Base-by-base conservation (phyloP, 352 stramenopile genomes). In the Globisporangium nunn region DNA sequence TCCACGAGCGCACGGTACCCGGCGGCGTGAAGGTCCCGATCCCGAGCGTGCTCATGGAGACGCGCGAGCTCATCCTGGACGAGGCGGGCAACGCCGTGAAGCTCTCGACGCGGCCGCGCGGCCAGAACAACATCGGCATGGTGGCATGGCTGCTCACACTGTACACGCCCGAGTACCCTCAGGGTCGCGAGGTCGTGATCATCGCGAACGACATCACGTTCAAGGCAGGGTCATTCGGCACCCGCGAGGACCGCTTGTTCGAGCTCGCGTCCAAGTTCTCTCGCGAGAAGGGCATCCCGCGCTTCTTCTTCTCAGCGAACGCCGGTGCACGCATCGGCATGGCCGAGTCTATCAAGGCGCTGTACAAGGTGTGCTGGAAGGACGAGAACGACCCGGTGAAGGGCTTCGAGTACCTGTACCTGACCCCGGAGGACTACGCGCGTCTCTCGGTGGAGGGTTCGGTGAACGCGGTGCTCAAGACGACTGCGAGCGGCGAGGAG, bases 151-250 rank as follows among this genome's bases (percentile, higher is more conserved):
- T 98, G 58, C 83, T 99, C 58, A 98, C 86, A 56, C 65, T 99
- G 28, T 97, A 97, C 73, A 99, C 98, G 49, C 93, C 98, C 1
- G 96, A 99, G 81, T 99, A 97, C 77, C 96, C 92, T 15, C 76
- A 95, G 54, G 96, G 96, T 45, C 93, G 97, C 52, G 90, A 99
- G 78, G 72, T 99, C 43, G 82, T 99, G 17, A 72, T 99, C 50
- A 99, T 99, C 79, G 91, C 97, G 47, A 99, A 99, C 76, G 98
- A 99, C 67, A 99, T 99, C 68, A 99, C 97, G 31, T 91, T 97
- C 77, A 98, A 98, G 72, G 97, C 97, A 46, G 98, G 98, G 37
- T 99, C 95, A 51, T 99, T 99, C 68, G 98, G 98, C 59, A 99
- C 97, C 23, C 79, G 88, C 33, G 98, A 99, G 73, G 98, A 99